Percentiles rank a stretch among this genome's conserved stretches.
These are phyloP conservation scores for Zarea fungicola DNA, from an alignment of 2,329 filamentous ascomycete species.

Conservation along the genomic window DNA sequence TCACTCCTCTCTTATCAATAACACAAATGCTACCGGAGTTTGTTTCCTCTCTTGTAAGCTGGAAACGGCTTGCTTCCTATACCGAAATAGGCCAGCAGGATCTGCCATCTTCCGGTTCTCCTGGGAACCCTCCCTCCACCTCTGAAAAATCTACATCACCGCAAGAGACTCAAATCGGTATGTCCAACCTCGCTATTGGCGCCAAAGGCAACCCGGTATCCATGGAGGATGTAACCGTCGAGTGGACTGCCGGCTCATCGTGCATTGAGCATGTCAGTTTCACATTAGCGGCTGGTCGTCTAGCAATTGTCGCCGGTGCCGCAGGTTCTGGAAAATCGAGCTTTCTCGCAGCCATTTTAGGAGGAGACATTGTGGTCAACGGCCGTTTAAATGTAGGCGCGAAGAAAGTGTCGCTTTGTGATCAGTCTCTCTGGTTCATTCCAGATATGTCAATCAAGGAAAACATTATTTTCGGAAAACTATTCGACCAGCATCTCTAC, in stretches of 20 bases:
- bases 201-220: too few relatives aligned
- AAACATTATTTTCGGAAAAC: background rate
- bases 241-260: background rate
- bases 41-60: background rate
- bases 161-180: too few relatives aligned
- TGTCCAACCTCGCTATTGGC: too few relatives aligned
- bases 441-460: background rate
- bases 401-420: background rate
- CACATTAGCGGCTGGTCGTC: background rate
- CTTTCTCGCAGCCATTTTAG: background rate
- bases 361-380: background rate
- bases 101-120: background rate
- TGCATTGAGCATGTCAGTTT: background rate
- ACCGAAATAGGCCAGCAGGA: background rate
- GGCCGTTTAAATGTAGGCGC: background rate
- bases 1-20: slow-evolving; percentile 6
- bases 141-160: too few relatives aligned
- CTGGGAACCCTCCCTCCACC: too few relatives aligned
- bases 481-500: background rate
- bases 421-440: background rate
- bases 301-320: background rate
- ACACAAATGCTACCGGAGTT: slow-evolving; percentile 4
- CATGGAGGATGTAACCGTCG: background rate
- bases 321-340: background rate
- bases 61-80: background rate